A percentile compares a stretch with the other conserved stretches of the same genome.
Conservation (phyloP, 129 eudicot species). For the Saposhnikovia divaricata region DNA sequence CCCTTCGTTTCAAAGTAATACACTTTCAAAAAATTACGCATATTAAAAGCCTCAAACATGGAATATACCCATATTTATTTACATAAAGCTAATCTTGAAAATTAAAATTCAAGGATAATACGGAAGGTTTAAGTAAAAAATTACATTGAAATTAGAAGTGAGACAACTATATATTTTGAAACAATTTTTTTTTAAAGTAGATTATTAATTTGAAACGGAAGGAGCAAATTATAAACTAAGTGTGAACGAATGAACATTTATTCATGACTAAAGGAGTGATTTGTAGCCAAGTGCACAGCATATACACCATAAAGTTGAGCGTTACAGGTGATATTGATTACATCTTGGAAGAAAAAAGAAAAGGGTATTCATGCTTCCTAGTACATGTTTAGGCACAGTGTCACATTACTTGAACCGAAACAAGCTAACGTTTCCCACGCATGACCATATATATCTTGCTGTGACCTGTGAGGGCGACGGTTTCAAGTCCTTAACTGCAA, state of each 20-base stretch:
- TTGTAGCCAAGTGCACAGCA: neutral
- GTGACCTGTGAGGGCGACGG: neutral
- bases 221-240: too few relatives aligned
- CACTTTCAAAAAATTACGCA: too few relatives aligned
- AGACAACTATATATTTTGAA: too few relatives aligned
- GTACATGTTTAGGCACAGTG: neutral
- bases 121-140: too few relatives aligned
- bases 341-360: neutral
- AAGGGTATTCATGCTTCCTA: neutral
- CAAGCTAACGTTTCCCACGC: neutral
- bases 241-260: neutral
- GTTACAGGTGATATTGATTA: neutral
- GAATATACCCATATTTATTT: too few relatives aligned
- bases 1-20: too few relatives aligned
- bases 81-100: too few relatives aligned
- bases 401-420: neutral
- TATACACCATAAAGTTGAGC: neutral
- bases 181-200: too few relatives aligned
- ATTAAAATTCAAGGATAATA: too few relatives aligned
- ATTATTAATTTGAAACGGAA: too few relatives aligned
- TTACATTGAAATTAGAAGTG: too few relatives aligned
- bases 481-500: neutral
- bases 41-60: too few relatives aligned
- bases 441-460: neutral
- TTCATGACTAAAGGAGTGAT: neutral